These are phyloP conservation scores for Torulaspora maleeae DNA, from an alignment of 805 yeast species.

Conservation along the genomic window DNA sequence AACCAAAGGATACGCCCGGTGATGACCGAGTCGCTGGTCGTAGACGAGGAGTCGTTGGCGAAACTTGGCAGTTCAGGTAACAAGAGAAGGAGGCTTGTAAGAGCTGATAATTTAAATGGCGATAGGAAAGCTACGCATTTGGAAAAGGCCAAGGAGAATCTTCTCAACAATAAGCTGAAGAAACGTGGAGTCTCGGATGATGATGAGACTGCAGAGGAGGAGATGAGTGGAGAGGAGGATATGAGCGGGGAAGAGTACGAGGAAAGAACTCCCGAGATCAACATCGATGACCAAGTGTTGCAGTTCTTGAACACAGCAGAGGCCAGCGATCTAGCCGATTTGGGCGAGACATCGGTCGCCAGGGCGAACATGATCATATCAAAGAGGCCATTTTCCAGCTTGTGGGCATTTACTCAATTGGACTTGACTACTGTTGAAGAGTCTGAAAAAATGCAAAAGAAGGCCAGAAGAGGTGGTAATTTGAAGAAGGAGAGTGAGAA, in stretches of 20 bases:
- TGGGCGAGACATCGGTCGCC: conserved; percentile 63
- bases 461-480: conserved; percentile 40
- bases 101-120: conserved; percentile 35
- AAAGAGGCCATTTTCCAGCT: conserved; percentile 62
- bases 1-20: conserved; percentile 16
- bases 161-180: conserved; percentile 23
- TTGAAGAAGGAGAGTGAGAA: conserved; percentile 65
- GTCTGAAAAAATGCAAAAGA: conserved; percentile 20
- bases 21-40: conserved; percentile 10
- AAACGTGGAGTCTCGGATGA: conserved; percentile 17
- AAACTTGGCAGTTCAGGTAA: conserved; percentile 9
- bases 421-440: conserved; percentile 43
- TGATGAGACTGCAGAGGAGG: conserved; percentile 26
- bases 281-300: conserved; percentile 62
- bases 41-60: conserved; percentile 18
- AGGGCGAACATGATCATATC: conserved; percentile 61
- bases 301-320: conserved; percentile 77
- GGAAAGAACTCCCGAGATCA: conserved; percentile 28
- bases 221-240: conserved; percentile 42
- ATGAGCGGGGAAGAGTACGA: conserved; percentile 34
- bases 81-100: conserved; percentile 39
- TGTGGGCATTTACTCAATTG: conserved; percentile 55
- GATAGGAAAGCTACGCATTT: conserved; percentile 28
- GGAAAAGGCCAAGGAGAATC: conserved; percentile 32
- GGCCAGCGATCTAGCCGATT: conserved; percentile 70